These are phyloP conservation scores for Coleophoma cylindrospora DNA, from an alignment of 2,329 filamentous ascomycete genomes.

Conservation along the genomic window DNA sequence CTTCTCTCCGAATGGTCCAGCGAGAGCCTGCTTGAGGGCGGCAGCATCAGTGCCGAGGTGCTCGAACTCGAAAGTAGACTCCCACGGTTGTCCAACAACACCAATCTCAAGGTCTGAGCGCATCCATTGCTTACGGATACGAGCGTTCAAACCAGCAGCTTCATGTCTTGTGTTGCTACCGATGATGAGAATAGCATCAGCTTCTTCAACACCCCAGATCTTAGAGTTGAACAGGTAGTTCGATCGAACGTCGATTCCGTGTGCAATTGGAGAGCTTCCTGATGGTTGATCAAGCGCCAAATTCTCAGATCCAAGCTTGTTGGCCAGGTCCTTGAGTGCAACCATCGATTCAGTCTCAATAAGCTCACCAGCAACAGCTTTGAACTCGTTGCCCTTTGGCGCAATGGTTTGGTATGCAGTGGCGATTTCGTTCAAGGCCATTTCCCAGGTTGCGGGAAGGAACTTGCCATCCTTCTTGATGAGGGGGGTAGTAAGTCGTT, in stretches of 20 bases:
- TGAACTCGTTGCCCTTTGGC: slow-evolving; percentile 91
- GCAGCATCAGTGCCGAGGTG: slow-evolving; percentile 77
- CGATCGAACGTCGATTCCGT: slow-evolving; percentile 87
- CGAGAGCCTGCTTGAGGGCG: slow-evolving; percentile 78
- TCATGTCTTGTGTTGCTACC: slow-evolving; percentile 95
- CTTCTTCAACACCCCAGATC: slow-evolving; percentile 90
- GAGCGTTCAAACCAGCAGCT: slow-evolving; percentile 89
- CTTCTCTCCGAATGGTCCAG: slow-evolving; percentile 89
- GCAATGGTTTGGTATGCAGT: slow-evolving; percentile 74
- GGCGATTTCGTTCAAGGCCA: slow-evolving; percentile 83
- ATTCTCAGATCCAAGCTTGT: slow-evolving; percentile 95
- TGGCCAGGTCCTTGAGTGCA: slow-evolving; percentile 94
- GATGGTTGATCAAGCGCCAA: slow-evolving; percentile 85
- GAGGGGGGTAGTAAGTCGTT: slow-evolving; percentile 88
- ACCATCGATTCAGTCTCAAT: slow-evolving; percentile 91
- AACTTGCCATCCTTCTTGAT: slow-evolving; percentile 88
- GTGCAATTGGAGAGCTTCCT: slow-evolving; percentile 78
- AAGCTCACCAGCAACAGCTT: slow-evolving; percentile 86
- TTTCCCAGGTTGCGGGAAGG: slow-evolving; percentile 90
- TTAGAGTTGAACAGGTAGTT: slow-evolving; percentile 97
- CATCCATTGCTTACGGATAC: slow-evolving; percentile 97
- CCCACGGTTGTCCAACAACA: slow-evolving; percentile 83
- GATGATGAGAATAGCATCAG: slow-evolving; percentile 85
- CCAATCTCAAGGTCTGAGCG: slow-evolving; percentile 91
- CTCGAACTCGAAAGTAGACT: slow-evolving; percentile 93